These are phyloP conservation scores for Raffaelea albimanens DNA, from an alignment of 2,329 filamentous ascomycete species.

Conservation along the genomic window DNA sequence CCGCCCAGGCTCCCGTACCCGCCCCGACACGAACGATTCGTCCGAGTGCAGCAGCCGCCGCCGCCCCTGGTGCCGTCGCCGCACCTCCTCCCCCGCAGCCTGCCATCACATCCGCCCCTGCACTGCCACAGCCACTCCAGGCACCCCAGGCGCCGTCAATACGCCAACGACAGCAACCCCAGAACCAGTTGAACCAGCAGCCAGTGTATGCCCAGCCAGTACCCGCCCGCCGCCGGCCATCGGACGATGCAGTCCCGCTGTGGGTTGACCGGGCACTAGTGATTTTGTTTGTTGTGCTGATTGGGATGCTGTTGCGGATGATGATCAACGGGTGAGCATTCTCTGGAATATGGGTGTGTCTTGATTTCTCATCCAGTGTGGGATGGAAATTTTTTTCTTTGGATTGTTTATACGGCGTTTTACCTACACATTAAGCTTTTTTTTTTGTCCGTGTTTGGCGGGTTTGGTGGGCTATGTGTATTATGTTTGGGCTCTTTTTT, in stretches of 20 bases:
- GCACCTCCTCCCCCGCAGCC: too few species aligned
- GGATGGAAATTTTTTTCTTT: too few species aligned
- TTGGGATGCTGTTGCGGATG: slow-evolving; percentile 55
- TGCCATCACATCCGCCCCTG: slow-evolving; percentile 22
- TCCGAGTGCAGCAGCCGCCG: neutral
- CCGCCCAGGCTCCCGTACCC: slow-evolving; percentile 1
- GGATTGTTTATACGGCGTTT: too few species aligned
- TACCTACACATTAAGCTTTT: too few species aligned
- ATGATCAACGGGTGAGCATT: neutral
- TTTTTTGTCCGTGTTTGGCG: too few species aligned
- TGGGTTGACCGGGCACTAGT: slow-evolving; percentile 81
- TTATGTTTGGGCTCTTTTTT: too few species aligned
- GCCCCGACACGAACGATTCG: slow-evolving; percentile 4
- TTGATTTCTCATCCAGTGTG: too few species aligned
- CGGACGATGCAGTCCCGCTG: slow-evolving; percentile 45
- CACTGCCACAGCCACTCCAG: slow-evolving; percentile 23
- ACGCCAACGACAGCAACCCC: slow-evolving; percentile 8
- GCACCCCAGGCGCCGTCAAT: neutral
- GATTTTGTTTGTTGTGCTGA: slow-evolving; percentile 58
- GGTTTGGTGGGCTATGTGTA: too few species aligned
- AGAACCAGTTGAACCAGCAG: slow-evolving; percentile 5
- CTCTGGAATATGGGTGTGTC: too few species aligned
- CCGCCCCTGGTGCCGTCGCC: neutral
- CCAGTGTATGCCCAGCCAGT: slow-evolving; percentile 1
- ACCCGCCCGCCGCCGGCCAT: slow-evolving; percentile 9